Conservation (phyloP, 2,329 filamentous ascomycete genomes). For the Fusarium avenaceum region DNA sequence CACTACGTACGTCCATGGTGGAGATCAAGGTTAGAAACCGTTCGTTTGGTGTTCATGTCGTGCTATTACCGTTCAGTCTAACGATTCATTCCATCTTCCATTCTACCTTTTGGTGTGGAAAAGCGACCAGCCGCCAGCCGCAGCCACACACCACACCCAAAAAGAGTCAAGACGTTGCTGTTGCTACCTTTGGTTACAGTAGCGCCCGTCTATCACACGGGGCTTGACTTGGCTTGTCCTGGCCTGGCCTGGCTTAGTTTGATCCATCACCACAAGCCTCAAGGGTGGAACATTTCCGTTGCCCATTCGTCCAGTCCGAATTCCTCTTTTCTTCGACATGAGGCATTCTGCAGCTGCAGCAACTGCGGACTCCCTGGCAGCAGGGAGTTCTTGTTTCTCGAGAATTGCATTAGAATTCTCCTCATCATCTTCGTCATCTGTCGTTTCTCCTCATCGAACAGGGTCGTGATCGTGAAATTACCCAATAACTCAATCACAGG, state of each 20-base stretch:
- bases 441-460: constrained; percentile 22
- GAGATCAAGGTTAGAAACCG: constrained; percentile 4
- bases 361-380: neutral
- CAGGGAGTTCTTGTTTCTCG: neutral
- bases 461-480: constrained; percentile 20
- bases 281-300: constrained; percentile 24
- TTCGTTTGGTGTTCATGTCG: constrained; percentile 1
- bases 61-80: constrained; percentile 17
- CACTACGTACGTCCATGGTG: constrained; percentile 4
- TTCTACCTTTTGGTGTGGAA: constrained; percentile 14
- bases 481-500: constrained; percentile 20
- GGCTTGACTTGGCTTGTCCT: neutral
- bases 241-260: neutral
- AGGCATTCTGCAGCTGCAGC: neutral
- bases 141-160: constrained; percentile 28
- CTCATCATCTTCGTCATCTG: constrained; percentile 18
- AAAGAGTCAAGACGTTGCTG: constrained; percentile 36
- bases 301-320: constrained; percentile 25
- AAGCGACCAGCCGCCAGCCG: constrained; percentile 29
- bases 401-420: constrained; percentile 1
- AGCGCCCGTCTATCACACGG: constrained; percentile 30
- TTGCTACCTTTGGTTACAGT: constrained; percentile 35
- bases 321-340: constrained; percentile 15
- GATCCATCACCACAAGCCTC: neutral
- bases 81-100: constrained; percentile 29